Evolutionary conservation across 768 basidiomycete species (phyloP).

Genomic region (Tephrocybe rancida): DNA sequence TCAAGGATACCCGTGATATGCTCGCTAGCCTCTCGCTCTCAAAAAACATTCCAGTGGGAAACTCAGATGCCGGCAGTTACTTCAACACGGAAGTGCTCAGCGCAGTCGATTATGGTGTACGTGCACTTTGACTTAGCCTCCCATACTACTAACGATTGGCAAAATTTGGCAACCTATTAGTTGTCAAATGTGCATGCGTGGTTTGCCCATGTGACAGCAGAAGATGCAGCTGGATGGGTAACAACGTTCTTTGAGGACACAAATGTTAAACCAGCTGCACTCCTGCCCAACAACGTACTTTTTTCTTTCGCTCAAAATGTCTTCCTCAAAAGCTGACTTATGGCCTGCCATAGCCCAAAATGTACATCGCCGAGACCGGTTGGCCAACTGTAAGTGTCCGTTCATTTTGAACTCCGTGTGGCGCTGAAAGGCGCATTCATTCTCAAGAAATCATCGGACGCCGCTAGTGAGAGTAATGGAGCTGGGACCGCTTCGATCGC

Average conservation of each 20-base stretch:
- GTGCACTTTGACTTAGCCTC: conserved; percentile 27
- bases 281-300: conserved; percentile 59
- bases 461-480: conserved; percentile 62
- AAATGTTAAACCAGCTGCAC: conserved; percentile 61
- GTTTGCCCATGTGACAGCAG: conserved; percentile 80
- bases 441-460: conserved; percentile 58
- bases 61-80: conserved; percentile 84
- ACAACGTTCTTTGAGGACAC: conserved; percentile 70
- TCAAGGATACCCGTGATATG: conserved; percentile 64
- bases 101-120: conserved; percentile 68
- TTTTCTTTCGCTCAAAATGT: not conserved
- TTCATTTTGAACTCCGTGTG: not conserved
- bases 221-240: conserved; percentile 84
- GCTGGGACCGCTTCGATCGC: conserved; percentile 59
- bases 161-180: not conserved
- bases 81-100: conserved; percentile 71
- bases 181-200: conserved; percentile 83
- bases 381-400: conserved; percentile 60
- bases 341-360: conserved; percentile 47
- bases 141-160: no score
- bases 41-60: conserved; percentile 74
- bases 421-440: not conserved
- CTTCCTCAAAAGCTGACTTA: conserved; percentile 1
- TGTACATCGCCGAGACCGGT: conserved; percentile 95
- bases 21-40: conserved; percentile 54